phyloP scores from a whole-genome alignment of 2,329 filamentous ascomycete genomes.

The Pseudogymnoascus sp. region DNA sequence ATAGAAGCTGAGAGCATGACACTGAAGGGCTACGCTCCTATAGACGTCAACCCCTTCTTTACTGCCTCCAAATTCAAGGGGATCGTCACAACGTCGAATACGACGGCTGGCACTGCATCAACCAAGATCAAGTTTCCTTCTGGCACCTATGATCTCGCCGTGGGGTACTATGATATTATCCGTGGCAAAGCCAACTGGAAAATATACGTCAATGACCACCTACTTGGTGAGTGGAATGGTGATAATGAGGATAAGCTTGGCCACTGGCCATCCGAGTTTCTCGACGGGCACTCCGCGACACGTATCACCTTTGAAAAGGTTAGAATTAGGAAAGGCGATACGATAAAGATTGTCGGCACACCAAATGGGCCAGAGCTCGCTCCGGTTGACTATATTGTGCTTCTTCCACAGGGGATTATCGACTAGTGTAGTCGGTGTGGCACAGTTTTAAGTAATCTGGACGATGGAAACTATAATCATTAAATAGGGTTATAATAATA shows the following conservation, averaged over 20 bases:
- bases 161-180: conserved; percentile 59
- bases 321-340: conserved; percentile 41
- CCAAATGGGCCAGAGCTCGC: conserved; percentile 55
- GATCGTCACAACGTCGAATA: conserved; percentile 47
- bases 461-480: neutral
- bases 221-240: conserved; percentile 50
- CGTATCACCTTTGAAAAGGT: conserved; percentile 50
- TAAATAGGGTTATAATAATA: neutral
- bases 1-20: conserved; percentile 61
- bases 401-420: conserved; percentile 49
- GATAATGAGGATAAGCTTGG: conserved; percentile 52
- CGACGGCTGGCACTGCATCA: conserved; percentile 40
- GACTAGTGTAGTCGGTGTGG: conserved; percentile 36
- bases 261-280: conserved; percentile 46
- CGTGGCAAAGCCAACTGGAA: conserved; percentile 50
- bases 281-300: conserved; percentile 59
- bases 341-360: conserved; percentile 46
- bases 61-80: conserved; percentile 47
- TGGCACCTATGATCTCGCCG: conserved; percentile 53
- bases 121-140: conserved; percentile 38
- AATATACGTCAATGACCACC: conserved; percentile 43
- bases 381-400: conserved; percentile 57
- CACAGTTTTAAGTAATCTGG: neutral
- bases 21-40: conserved; percentile 47
- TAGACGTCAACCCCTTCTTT: conserved; percentile 49